phyloP scores from a whole-genome alignment of 306 rosid genomes.

The Rosa lucieae region DNA sequence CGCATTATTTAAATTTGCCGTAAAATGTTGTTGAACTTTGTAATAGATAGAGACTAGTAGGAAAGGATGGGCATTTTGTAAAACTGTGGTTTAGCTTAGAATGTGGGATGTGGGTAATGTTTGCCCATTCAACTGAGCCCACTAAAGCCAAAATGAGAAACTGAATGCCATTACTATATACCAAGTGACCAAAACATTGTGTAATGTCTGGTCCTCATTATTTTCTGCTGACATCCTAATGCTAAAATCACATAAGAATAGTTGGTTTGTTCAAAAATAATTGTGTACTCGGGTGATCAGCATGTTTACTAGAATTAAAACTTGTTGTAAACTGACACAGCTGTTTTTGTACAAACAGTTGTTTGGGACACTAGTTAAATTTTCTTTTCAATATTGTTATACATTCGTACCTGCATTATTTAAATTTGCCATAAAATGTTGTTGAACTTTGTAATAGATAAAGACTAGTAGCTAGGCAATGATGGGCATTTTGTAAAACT shows the following conservation, averaged over 20 bases:
- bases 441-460: no score
- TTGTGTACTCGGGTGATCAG: background rate
- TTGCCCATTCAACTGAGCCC: slow-evolving; percentile 23
- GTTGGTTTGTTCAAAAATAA: background rate
- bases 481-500: no score
- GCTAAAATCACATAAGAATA: background rate
- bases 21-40: no score
- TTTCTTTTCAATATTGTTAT: no score
- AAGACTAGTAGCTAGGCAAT: no score
- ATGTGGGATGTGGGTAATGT: slow-evolving; percentile 22
- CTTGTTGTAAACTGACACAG: background rate
- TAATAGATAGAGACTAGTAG: no score
- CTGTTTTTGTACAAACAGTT: background rate
- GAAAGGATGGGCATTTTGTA: no score
- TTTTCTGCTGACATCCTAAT: slow-evolving; percentile 7
- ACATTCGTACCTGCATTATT: no score
- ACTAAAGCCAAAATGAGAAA: slow-evolving; percentile 4
- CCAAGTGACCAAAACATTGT: slow-evolving; percentile 13
- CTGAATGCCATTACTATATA: slow-evolving; percentile 20
- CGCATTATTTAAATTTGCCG: no score
- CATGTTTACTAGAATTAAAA: background rate
- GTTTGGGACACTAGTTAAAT: background rate
- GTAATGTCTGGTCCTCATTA: background rate
- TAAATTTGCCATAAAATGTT: no score
- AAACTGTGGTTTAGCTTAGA: no score